Conservation (phyloP, 768 basidiomycete genomes). For the Suillus subluteus region DNA sequence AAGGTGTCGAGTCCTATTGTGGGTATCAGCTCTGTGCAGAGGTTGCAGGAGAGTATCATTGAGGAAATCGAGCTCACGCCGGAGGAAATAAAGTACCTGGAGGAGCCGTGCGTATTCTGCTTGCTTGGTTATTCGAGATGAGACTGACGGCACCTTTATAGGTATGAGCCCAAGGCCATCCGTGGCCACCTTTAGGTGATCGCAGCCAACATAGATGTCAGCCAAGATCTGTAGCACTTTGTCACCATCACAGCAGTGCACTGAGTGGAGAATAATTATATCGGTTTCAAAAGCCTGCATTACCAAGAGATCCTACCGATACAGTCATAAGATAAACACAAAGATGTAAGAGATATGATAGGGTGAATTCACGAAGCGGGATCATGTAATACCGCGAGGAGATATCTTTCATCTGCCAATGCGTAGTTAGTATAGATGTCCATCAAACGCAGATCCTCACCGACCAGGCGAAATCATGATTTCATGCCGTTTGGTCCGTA, state of each 20-base stretch:
- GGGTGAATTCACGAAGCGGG: constrained; percentile 48
- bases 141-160: constrained; percentile 13
- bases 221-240: neutral
- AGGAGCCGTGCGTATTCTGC: constrained; percentile 28
- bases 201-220: neutral
- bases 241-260: neutral
- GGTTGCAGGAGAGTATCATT: constrained; percentile 35
- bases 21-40: constrained; percentile 38
- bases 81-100: constrained; percentile 36
- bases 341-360: neutral
- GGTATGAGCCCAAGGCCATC: constrained; percentile 25
- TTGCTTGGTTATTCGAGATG: neutral
- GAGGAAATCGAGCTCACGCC: constrained; percentile 26
- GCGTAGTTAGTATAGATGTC: neutral
- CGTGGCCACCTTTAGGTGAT: constrained; percentile 13
- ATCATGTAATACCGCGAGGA: constrained; percentile 85
- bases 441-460: constrained; percentile 27
- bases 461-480: constrained; percentile 92
- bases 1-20: constrained; percentile 52
- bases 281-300: neutral
- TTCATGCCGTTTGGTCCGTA: constrained; percentile 90
- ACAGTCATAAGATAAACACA: neutral
- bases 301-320: constrained; percentile 5
- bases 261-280: neutral
- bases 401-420: constrained; percentile 69